Evolutionary conservation across 805 yeast species (phyloP), one percentile per base, ranked within the genome.

Genomic region (Metschnikowia gruessii): DNA sequence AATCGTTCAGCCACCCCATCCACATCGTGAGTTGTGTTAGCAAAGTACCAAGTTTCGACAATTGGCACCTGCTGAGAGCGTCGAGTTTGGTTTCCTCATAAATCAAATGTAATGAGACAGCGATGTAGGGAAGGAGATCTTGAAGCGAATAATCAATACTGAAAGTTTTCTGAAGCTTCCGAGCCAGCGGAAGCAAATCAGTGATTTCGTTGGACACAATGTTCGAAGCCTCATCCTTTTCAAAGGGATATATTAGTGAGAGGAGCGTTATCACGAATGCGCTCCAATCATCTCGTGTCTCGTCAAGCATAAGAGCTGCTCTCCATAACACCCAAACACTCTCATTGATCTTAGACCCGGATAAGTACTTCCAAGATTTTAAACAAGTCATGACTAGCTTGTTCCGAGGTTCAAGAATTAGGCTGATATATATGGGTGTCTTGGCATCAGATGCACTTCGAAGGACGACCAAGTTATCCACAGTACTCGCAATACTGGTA

Each of bases 21-120:
- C 87, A 80, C 11, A 70, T 54, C 0, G 84, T 75, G 12, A 87
- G 59, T 53, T 83, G 85, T 0, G 82, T 69, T n/a, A 90, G 62
- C 18, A 90, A 61, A 1, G 66, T 21, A 0, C 85, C 81, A 24
- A 91, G 55, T 28, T 64, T 64, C 3, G 66, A 54, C 11, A 74
- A 65, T 8, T 67, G 61, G 0, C 55, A 45, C 3, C 58, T 45
- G 4, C 74, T 68, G 21, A 80, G 64, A 1, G 79, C 64, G 55
- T 85, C 81, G 26, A 92, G 67, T 42, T 76, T 74, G 38, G 76
- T 62, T 50, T 92, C 97, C 61, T 92, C 97, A 44, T 90, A 69
- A 2, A 88, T 66, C 32, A 90, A 58, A 65, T 91, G 97, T 39
- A 92, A 64, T 0, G 90, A 79, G 21, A 86, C 64, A 0, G 82